phyloP scores from a whole-genome alignment of 306 rosid genomes.

The Sicyos edulis region DNA sequence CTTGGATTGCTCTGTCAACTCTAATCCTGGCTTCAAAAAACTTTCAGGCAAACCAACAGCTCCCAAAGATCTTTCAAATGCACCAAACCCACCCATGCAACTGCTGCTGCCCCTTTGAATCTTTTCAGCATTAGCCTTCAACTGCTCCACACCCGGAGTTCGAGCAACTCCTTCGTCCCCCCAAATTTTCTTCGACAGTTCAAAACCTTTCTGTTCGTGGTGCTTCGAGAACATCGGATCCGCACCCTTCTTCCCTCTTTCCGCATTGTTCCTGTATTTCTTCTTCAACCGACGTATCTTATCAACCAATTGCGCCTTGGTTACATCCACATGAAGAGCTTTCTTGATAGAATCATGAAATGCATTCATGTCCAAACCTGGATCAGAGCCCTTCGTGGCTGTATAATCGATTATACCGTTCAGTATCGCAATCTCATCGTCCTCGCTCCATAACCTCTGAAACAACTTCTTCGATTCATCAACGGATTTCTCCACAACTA shows the following conservation, averaged over 20 bases:
- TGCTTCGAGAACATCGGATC: conserved; percentile 26
- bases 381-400: conserved; percentile 31
- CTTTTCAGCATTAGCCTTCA: conserved; percentile 25
- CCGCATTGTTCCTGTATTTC: conserved; percentile 32
- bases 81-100: conserved; percentile 25
- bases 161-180: conserved; percentile 25
- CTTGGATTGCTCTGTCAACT: conserved; percentile 31
- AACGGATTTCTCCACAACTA: conserved; percentile 26
- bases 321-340: conserved; percentile 35
- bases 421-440: conserved; percentile 42
- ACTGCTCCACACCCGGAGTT: conserved; percentile 17
- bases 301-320: conserved; percentile 33
- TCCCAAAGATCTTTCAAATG: conserved; percentile 23
- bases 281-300: conserved; percentile 55
- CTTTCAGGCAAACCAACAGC: conserved; percentile 28
- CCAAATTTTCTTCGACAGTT: conserved; percentile 58
- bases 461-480: conserved; percentile 36
- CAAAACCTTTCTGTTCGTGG: conserved; percentile 36
- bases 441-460: conserved; percentile 57
- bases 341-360: conserved; percentile 47
- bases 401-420: conserved; percentile 38
- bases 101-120: conserved; percentile 28
- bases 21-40: conserved; percentile 32
- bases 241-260: conserved; percentile 30
- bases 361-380: conserved; percentile 22